phyloP scores from a whole-genome alignment of 768 basidiomycete genomes.

The Russula foetens region DNA sequence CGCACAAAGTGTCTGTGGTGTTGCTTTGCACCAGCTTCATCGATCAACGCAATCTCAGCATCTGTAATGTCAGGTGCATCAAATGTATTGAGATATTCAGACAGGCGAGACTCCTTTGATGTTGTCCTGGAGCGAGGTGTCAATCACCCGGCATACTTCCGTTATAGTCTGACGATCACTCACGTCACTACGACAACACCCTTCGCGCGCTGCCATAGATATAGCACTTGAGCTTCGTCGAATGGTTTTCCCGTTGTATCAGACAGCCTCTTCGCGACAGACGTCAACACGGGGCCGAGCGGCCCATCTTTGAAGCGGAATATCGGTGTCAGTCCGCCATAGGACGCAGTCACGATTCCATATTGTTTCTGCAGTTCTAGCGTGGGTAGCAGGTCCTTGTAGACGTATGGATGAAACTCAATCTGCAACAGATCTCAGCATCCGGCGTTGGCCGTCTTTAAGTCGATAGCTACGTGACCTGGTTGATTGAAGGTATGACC shows the following conservation, averaged over 20 bases:
- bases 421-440: conserved; percentile 27
- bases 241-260: conserved; percentile 22
- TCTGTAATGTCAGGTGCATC: conserved; percentile 31
- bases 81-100: conserved; percentile 39
- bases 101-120: conserved; percentile 34
- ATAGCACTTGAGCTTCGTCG: conserved; percentile 27
- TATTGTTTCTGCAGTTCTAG: conserved; percentile 30
- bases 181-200: conserved; percentile 29
- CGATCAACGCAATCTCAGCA: conserved; percentile 25
- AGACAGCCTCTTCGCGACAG: conserved; percentile 25
- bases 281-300: conserved; percentile 31
- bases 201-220: conserved; percentile 28
- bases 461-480: conserved; percentile 34
- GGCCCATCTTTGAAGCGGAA: conserved; percentile 31
- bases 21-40: conserved; percentile 24
- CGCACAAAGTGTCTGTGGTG: conserved; percentile 27
- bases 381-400: conserved; percentile 33
- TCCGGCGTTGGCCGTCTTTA: too few relatives aligned
- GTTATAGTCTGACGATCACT: conserved; percentile 11
- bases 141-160: not conserved
- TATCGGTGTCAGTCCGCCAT: conserved; percentile 34
- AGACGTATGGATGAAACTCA: conserved; percentile 48
- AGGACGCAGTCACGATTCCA: conserved; percentile 35
- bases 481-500: conserved; percentile 44
- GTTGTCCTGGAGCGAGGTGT: conserved; percentile 28